Base-by-base conservation (phyloP, 306 rosid genomes). In the Heteromeles arbutifolia region DNA sequence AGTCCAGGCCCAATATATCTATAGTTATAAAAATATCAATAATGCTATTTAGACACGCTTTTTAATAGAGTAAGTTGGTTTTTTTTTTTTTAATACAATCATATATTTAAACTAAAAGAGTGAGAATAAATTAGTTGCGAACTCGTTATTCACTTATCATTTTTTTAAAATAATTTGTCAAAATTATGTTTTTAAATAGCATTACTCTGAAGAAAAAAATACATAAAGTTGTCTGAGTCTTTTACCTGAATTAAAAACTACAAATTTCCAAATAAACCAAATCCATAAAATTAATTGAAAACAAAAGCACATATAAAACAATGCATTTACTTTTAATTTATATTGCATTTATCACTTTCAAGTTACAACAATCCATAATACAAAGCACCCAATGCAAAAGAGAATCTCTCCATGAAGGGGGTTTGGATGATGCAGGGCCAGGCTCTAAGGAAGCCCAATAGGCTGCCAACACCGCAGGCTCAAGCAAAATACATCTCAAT, bases 391-490 rank as follows among this genome's bases (percentile, higher is more conserved):
- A 4, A 1, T 14, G 53, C 53, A 48, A 48, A 12, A 4, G 19
- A 48, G 54, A 45, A 7, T 5, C 19, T 48, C 8, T 48, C 19
- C 54, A 48, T 15, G 54, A 5, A 5, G 54, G 21, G 21, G 21
- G 54, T 17, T 50, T 50, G 54, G 21, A 15, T 50, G 54, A 50
- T 59, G 69, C 75, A 59, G 18, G 70, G 69, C 69, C 69, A 69
- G 75, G 75, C 80, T 69, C 39, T 3, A 69, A n/a, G 45, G 45
- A 68, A 58, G 26, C 62, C 39, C 26, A 77, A 15, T 69, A 69
- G 80, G 69, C 63, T 28, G 9, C 18, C 68, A 72, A 19, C 52
- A 65, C 78, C 78, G 2, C 78, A 66, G 54, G 53, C 78, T 43
- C 69, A 28, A 66, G 78, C 78, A 65, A 65, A 28, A 2, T 31